Conservation (phyloP, 164 flowering plant species). For the Saururus chinensis region DNA sequence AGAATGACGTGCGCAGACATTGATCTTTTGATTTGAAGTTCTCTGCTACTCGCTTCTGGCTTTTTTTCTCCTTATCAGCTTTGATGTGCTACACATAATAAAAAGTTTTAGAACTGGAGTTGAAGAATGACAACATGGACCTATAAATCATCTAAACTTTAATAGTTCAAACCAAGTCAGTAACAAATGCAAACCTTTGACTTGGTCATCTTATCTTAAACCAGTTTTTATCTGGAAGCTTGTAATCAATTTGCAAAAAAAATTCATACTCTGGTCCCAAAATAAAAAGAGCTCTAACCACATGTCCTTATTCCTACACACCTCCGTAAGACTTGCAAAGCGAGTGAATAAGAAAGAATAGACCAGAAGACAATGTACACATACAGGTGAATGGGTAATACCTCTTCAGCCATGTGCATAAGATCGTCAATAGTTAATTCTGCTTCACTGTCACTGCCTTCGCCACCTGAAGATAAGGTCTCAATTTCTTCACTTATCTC, state of each 20-base stretch:
- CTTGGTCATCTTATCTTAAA: background rate
- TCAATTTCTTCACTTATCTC: slow-evolving; percentile 9
- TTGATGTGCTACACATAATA: slow-evolving; percentile 34
- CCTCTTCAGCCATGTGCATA: slow-evolving; percentile 67
- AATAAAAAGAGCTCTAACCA: background rate
- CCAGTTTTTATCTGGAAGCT: background rate
- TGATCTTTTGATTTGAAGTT: slow-evolving; percentile 10
- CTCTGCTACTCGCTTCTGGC: slow-evolving; percentile 3
- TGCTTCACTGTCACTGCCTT: slow-evolving; percentile 17
- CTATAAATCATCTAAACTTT: too few relatives aligned
- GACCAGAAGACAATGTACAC: background rate
- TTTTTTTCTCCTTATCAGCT: slow-evolving; percentile 20
- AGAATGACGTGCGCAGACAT: slow-evolving; percentile 5
- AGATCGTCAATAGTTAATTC: slow-evolving; percentile 55
- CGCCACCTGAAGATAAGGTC: slow-evolving; percentile 8
- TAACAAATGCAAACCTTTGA: background rate
- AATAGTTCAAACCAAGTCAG: too few relatives aligned
- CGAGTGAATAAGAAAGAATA: background rate
- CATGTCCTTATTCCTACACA: too few relatives aligned
- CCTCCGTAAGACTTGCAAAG: background rate
- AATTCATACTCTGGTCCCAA: too few relatives aligned
- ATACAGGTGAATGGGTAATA: slow-evolving; percentile 1
- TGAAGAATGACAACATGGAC: too few relatives aligned
- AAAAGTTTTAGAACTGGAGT: slow-evolving; percentile 2
- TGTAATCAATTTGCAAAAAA: background rate